A percentile compares a stretch with the other conserved stretches of the same genome.
Evolutionary conservation across 345 rosid species (phyloP).

Genomic region (Citrus mangshanensis): DNA sequence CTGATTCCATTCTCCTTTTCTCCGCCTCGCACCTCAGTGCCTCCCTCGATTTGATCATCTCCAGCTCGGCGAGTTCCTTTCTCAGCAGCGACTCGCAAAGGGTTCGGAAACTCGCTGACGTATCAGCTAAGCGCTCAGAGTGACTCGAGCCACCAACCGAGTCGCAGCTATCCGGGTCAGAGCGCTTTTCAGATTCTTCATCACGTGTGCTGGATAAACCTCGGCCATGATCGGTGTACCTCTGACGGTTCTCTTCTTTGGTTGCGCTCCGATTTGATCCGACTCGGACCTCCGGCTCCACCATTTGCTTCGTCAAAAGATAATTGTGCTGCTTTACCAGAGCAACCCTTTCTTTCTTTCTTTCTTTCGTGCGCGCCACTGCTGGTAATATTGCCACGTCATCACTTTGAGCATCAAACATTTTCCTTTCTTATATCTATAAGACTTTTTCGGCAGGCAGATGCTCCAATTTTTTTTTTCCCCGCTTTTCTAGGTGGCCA

Average conservation of each 20-base stretch:
- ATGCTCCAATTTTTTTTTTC: too few relatives aligned
- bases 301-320: conserved; percentile 8
- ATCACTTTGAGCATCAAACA: neutral
- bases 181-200: conserved; percentile 3
- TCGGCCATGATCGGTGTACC: conserved; percentile 22
- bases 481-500: too few relatives aligned
- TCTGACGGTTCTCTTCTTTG: conserved; percentile 11
- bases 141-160: conserved; percentile 8
- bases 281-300: neutral
- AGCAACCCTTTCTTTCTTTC: neutral
- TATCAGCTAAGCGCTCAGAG: conserved; percentile 14
- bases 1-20: conserved; percentile 44
- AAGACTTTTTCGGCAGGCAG: too few relatives aligned
- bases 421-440: too few relatives aligned
- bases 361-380: neutral
- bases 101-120: conserved; percentile 32
- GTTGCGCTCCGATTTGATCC: neutral
- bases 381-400: neutral
- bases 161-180: conserved; percentile 14
- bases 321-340: neutral
- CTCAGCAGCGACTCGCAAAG: conserved; percentile 51
- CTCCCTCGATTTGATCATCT: conserved; percentile 62
- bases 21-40: conserved; percentile 47
- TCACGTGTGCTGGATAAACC: conserved; percentile 10
- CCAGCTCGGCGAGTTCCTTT: conserved; percentile 48